These are phyloP conservation scores for Paramecium primaurelia DNA, from an alignment of 73 alveolate genomes.

Conservation along the genomic window DNA sequence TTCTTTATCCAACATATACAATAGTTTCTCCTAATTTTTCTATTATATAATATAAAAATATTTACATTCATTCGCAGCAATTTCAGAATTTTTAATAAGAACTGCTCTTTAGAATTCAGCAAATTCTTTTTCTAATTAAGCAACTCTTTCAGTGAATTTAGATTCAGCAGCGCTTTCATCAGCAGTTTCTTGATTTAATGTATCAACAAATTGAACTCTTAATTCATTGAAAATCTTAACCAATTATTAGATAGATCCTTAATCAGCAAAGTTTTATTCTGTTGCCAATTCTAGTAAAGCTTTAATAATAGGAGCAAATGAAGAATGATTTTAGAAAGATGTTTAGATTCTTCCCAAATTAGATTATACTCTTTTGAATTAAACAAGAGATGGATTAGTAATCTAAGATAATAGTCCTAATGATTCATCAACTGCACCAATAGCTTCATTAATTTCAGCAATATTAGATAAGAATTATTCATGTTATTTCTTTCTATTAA, in stretches of 20 bases:
- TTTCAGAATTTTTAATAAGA: background rate
- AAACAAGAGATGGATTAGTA: constrained; percentile 20
- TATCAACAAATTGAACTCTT: background rate
- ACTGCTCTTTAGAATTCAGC: constrained; percentile 50
- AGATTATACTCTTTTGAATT: constrained; percentile 36
- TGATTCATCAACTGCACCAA: constrained; percentile 31
- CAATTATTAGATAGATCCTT: background rate
- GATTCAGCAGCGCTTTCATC: constrained; percentile 26
- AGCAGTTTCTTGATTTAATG: background rate
- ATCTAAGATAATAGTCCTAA: background rate
- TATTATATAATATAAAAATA: background rate
- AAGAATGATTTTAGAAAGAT: constrained; percentile 16
- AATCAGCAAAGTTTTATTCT: constrained; percentile 44
- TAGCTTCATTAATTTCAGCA: constrained; percentile 22
- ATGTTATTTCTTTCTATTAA: constrained; percentile 9
- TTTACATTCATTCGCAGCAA: constrained; percentile 30
- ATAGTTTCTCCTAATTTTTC: constrained; percentile 21
- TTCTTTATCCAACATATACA: background rate
- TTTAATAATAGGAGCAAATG: constrained; percentile 20
- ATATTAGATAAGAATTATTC: background rate
- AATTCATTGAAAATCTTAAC: constrained; percentile 34
- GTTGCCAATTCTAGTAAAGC: constrained; percentile 39
- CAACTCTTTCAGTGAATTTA: background rate
- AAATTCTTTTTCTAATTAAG: constrained; percentile 11
- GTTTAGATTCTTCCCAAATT: constrained; percentile 23